Conservation (phyloP, 495 filamentous ascomycete species). For the Podospora australis region DNA sequence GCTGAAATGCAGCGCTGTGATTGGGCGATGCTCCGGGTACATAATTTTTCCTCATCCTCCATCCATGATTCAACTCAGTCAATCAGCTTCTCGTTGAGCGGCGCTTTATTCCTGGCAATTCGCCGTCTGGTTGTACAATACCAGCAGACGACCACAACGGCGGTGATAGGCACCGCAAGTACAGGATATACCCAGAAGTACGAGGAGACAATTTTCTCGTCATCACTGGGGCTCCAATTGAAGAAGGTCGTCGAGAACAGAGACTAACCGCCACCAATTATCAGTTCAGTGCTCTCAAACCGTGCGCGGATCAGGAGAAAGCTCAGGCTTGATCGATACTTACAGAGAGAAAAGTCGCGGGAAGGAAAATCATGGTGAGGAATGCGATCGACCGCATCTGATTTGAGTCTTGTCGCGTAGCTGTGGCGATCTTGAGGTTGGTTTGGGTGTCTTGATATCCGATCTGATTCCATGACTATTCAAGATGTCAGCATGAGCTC, state of each 20-base stretch:
- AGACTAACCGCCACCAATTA: constrained; percentile 2
- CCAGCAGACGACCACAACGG: neutral
- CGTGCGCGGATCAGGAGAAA: too few species aligned
- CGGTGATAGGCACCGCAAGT: neutral
- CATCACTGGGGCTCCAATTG: constrained; percentile 1
- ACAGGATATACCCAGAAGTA: constrained; percentile 2
- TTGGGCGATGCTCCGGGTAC: too few species aligned
- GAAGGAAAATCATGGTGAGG: constrained; percentile 16
- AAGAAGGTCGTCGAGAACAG: constrained; percentile 19
- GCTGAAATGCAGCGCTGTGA: too few species aligned
- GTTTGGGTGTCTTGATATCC: constrained; percentile 16
- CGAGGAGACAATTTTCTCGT: neutral
- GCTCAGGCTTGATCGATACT: neutral
- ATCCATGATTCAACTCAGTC: neutral
- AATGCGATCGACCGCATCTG: constrained; percentile 26
- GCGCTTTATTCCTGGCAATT: neutral
- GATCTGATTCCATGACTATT: constrained; percentile 7
- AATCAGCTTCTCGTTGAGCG: neutral
- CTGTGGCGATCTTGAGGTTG: constrained; percentile 23
- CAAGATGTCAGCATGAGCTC: constrained; percentile 2
- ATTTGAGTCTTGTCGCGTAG: constrained; percentile 17
- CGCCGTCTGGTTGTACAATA: neutral
- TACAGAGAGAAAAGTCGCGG: constrained; percentile 13
- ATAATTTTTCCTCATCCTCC: too few species aligned
- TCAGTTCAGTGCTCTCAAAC: neutral